Evolutionary conservation across 257 asterid genomes (phyloP), one percentile per base, ranked within the genome.

Genomic region (Henckelia pumila): DNA sequence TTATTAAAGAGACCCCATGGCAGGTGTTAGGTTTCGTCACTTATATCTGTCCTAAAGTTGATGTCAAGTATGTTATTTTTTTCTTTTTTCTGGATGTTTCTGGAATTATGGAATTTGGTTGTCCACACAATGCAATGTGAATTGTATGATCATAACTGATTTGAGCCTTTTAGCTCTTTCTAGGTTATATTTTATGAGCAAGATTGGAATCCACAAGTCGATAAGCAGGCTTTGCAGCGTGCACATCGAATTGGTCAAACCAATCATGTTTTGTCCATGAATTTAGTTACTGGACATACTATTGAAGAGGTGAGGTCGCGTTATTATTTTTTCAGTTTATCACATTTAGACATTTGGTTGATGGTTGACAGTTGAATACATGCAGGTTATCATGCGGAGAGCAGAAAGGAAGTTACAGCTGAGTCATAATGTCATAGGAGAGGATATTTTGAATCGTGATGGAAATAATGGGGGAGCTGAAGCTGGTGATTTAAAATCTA

Each of bases 171-270:
- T 70, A 22, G 63, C 40, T 6, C 40, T 70, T 68, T 64, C 74
- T 76, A 93, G 97, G 97, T 93, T 74, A 84, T 93, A 70, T 93
- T 93, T 83, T 93, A 86, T 68, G 98, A 93, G 83, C 97, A 93
- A 80, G 98, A 93, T 73, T 93, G 98, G 98, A 93, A 93, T 74
- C 97, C 98, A 47, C 98, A 93, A 82, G 96, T 93, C 63, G 98
- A 93, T 84, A 93, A 88, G 83, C 98, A 89, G 80, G 98, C 97
- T 72, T 77, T 90, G 80, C 98, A 93, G 86, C 96, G 97, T 64
- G 94, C 96, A 11, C 97, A 93, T 75, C 88, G 98, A 75, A 93
- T 93, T 79, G 98, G 97, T 77, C 98, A 93, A 81, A 77, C 49
- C 66, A 86, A 84, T 75, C 95, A 88, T 49, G 98, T 93, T 21